These are phyloP conservation scores for Coelastrella sp. DNA, from an alignment of 139 green algal genomes.

Conservation along the genomic window DNA sequence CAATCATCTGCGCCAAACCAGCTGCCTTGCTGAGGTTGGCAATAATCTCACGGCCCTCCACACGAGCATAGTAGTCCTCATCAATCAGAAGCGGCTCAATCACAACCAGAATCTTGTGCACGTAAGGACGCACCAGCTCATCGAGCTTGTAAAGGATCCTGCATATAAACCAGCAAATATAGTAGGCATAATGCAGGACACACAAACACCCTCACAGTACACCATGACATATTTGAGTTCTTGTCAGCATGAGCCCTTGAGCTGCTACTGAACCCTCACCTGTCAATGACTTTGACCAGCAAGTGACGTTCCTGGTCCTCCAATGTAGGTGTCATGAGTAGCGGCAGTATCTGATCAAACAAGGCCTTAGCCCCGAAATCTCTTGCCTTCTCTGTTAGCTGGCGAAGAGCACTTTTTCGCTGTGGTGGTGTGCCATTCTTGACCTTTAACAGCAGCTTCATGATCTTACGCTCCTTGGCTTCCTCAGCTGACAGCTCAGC, in stretches of 20 bases:
- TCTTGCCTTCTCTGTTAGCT: slow-evolving; percentile 97
- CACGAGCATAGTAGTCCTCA: slow-evolving; percentile 99
- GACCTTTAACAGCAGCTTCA: slow-evolving; percentile 99
- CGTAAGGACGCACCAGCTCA: slow-evolving; percentile 97
- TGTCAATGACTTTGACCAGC: slow-evolving; percentile 69
- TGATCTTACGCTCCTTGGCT: slow-evolving; percentile 98
- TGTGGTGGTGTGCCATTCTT: slow-evolving; percentile 99
- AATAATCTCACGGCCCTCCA: slow-evolving; percentile 99
- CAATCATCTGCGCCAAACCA: slow-evolving; percentile 97
- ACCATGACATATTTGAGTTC: too few species aligned
- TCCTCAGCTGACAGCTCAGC: slow-evolving; percentile 92
- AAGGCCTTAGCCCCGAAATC: slow-evolving; percentile 96
- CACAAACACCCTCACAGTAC: too few species aligned
- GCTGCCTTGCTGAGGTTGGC: slow-evolving; percentile 96
- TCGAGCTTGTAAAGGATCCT: slow-evolving; percentile 98
- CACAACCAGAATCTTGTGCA: slow-evolving; percentile 99
- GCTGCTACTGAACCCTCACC: too few species aligned
- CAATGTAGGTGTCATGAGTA: slow-evolving; percentile 98
- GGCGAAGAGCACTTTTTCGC: slow-evolving; percentile 94
- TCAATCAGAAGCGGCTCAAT: slow-evolving; percentile 99
- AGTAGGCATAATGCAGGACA: too few species aligned
- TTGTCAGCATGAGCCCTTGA: too few species aligned
- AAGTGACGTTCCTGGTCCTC: slow-evolving; percentile 99
- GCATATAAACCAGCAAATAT: slow-evolving; percentile 30
- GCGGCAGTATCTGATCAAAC: slow-evolving; percentile 98